Evolutionary conservation across 169 alveolate genomes (phyloP).

Genomic region (Eimeria maxima): DNA sequence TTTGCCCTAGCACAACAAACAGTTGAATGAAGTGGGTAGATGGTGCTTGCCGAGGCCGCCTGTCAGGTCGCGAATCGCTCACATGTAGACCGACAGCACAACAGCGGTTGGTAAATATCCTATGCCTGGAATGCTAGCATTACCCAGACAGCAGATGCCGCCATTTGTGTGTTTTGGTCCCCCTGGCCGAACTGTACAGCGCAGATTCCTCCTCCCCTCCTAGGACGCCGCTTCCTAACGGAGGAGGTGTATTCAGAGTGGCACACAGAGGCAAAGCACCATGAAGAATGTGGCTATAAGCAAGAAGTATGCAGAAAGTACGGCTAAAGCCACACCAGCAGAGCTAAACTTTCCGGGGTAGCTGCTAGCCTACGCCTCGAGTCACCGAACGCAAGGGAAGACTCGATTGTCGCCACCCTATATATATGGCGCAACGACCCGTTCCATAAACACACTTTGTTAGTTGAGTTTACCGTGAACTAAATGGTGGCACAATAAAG

Average conservation of each 20-base stretch:
- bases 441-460: not conserved
- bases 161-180: not conserved
- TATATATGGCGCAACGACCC: not conserved
- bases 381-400: conserved; percentile 34
- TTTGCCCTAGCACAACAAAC: not conserved
- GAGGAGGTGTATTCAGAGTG: not conserved
- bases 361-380: conserved; percentile 16
- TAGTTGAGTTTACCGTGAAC: not conserved
- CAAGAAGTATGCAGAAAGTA: not conserved
- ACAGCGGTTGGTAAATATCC: not conserved
- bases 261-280: conserved; percentile 23
- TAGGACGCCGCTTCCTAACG: not conserved
- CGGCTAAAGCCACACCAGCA: conserved; percentile 1
- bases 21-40: not conserved
- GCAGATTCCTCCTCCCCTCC: conserved; percentile 41
- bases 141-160: not conserved
- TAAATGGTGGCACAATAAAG: not conserved
- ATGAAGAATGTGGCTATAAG: not conserved
- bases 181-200: conserved; percentile 1
- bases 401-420: conserved; percentile 24
- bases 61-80: not conserved
- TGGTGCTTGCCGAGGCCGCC: not conserved
- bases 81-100: not conserved
- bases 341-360: not conserved
- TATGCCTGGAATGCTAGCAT: not conserved